Conservation (phyloP, 2,329 filamentous ascomycete species). For the Penicillium sp. region DNA sequence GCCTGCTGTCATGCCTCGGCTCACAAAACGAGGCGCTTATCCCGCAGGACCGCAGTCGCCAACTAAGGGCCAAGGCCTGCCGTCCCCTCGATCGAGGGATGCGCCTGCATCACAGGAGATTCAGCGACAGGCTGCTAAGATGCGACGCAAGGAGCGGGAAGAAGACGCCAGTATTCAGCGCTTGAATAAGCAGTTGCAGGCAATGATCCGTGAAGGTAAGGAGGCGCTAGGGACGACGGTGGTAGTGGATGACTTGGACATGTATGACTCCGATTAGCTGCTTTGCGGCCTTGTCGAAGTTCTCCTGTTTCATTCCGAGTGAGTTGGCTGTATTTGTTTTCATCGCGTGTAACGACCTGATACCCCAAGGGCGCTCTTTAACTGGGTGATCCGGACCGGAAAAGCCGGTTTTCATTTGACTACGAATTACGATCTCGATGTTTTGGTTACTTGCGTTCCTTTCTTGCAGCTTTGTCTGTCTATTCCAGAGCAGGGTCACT, state of each 20-base stretch:
- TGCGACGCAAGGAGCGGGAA: conserved; percentile 70
- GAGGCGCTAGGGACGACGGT: conserved; percentile 77
- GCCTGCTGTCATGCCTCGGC: conserved; percentile 27
- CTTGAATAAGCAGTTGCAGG: conserved; percentile 75
- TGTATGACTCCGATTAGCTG: conserved; percentile 35
- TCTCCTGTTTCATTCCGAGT: background rate
- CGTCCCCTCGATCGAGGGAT: conserved; percentile 33
- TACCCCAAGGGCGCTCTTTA: conserved; percentile 20
- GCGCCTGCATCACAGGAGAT: conserved; percentile 57
- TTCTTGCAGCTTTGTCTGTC: background rate
- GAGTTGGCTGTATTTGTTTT: conserved; percentile 3
- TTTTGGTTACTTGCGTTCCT: conserved; percentile 6
- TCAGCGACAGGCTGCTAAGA: conserved; percentile 68
- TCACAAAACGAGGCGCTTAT: conserved; percentile 24
- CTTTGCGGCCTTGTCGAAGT: background rate
- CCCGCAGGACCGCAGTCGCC: conserved; percentile 26
- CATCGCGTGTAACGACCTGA: conserved; percentile 22
- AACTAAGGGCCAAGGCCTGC: conserved; percentile 18
- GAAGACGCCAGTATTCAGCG: conserved; percentile 75
- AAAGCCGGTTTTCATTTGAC: conserved; percentile 9
- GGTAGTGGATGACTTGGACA: conserved; percentile 57
- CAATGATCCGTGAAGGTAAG: conserved; percentile 85
- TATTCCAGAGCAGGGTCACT: background rate
- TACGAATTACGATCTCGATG: conserved; percentile 24
- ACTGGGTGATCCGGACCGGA: conserved; percentile 9